phyloP scores from a whole-genome alignment of 345 rosid species.

The Iberis pinnata region DNA sequence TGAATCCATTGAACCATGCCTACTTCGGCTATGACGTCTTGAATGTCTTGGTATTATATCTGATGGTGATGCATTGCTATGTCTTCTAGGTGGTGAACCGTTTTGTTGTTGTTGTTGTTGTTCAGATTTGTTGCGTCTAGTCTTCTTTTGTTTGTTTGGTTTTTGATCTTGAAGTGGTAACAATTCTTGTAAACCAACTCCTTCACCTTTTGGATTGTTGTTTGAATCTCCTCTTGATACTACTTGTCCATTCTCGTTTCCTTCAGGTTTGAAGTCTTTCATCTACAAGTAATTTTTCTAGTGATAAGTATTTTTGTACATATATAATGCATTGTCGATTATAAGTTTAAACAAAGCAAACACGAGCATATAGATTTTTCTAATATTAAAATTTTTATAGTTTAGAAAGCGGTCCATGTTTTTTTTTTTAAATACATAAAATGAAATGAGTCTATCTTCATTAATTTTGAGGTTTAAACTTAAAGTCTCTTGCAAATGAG shows the following conservation, averaged over 20 bases:
- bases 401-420: no score
- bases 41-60: slow-evolving; percentile 22
- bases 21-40: slow-evolving; percentile 25
- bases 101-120: slow-evolving; percentile 16
- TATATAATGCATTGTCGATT: no score
- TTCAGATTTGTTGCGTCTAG: slow-evolving; percentile 26
- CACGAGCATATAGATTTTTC: no score
- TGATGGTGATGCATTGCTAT: slow-evolving; percentile 18
- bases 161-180: slow-evolving; percentile 15
- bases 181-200: slow-evolving; percentile 30
- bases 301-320: no score
- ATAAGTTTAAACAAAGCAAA: no score
- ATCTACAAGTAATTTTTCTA: slow-evolving; percentile 15
- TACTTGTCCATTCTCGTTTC: slow-evolving; percentile 21
- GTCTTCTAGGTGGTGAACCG: slow-evolving; percentile 29
- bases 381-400: no score
- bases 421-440: no score
- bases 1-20: slow-evolving; percentile 30
- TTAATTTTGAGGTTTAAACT: no score
- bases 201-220: slow-evolving; percentile 24
- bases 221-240: slow-evolving; percentile 22
- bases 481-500: no score
- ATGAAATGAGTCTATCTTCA: no score
- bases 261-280: slow-evolving; percentile 31
- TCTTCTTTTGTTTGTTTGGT: slow-evolving; percentile 22